phyloP scores from a whole-genome alignment of 345 rosid species.

The Citrus maxima region DNA sequence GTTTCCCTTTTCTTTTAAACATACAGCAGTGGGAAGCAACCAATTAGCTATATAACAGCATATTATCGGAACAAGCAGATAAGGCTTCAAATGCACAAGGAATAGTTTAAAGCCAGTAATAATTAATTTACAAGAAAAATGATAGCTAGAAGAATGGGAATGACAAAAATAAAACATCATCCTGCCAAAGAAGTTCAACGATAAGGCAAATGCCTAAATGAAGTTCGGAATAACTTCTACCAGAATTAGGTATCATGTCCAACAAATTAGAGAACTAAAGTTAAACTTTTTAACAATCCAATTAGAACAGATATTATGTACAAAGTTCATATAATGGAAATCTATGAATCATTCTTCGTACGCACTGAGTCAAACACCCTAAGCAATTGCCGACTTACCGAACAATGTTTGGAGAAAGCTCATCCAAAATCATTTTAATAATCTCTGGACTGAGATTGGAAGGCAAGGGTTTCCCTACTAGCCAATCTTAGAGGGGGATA shows the following conservation, averaged over 20 bases:
- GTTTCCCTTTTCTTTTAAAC: too few relatives aligned
- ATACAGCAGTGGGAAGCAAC: not conserved
- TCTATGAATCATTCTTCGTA: not conserved
- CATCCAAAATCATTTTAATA: constrained; percentile 55
- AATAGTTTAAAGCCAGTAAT: not conserved
- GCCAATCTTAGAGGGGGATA: constrained; percentile 80
- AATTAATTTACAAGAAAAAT: not conserved
- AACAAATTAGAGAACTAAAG: not conserved
- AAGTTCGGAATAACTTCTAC: not conserved
- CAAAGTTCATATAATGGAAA: not conserved
- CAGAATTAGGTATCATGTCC: not conserved
- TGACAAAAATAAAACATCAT: not conserved
- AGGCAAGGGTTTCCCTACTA: constrained; percentile 76
- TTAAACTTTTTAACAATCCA: not conserved
- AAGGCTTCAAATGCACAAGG: not conserved
- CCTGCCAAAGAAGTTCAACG: not conserved
- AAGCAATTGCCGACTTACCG: constrained; percentile 43
- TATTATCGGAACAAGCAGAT: not conserved
- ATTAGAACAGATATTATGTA: not conserved
- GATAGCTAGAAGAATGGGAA: not conserved
- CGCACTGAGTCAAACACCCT: not conserved
- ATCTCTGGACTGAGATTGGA: constrained; percentile 51
- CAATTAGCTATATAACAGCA: not conserved
- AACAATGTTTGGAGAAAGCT: constrained; percentile 62
- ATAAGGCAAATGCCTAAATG: not conserved